Base-by-base conservation (phyloP, 805 yeast genomes). In the Pichia sporocuriosa region DNA sequence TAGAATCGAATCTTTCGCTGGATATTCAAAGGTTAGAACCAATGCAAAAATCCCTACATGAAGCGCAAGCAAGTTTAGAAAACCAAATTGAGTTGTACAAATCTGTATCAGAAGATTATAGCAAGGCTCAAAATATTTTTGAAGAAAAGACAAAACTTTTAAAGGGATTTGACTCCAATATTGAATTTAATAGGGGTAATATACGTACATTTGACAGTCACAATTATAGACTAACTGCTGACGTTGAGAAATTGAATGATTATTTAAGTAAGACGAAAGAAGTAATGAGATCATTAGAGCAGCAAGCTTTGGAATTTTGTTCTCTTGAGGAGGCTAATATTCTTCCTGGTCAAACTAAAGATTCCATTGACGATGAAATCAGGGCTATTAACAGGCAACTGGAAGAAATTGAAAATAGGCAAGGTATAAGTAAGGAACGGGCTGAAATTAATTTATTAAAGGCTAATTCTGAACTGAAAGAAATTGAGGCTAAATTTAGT, bases 341-440 rank as follows among this genome's bases (percentile, higher is more conserved):
- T 2, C 44, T 58, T 12, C 67, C 63, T 0, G 57, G 69, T 0
- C 71, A 70, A 30, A 65, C 73, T 2, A 59, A 65, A 13, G 75
- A 75, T 6, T 21, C 40, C 7, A 30, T 47, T 28, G 43, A 42
- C 26, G 47, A 54, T 3, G 81, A 78, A 51, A 68, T 77, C 39
- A 64, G 61, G 20, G 63, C 58, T 16, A 65, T 79, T 13, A 68
- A 73, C 17, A 51, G 56, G 26, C 68, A 69, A 17, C 69, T 83
- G 15, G 62, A 67, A 37, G 68, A 66, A 40, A 75, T 79, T 3
- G 84, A 82, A 49, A 61, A 61, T 32, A 60, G 63, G 20, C 57
- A 79, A 12, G 85, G 84, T 1, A 66, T 73, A 42, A 57, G 79
- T 0, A 72, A 75, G 35, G 81, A 77, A 37, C 73, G 74, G 28